These are phyloP conservation scores for Monosporascus sp. DNA, from an alignment of 2,329 filamentous ascomycete species.

Conservation along the genomic window DNA sequence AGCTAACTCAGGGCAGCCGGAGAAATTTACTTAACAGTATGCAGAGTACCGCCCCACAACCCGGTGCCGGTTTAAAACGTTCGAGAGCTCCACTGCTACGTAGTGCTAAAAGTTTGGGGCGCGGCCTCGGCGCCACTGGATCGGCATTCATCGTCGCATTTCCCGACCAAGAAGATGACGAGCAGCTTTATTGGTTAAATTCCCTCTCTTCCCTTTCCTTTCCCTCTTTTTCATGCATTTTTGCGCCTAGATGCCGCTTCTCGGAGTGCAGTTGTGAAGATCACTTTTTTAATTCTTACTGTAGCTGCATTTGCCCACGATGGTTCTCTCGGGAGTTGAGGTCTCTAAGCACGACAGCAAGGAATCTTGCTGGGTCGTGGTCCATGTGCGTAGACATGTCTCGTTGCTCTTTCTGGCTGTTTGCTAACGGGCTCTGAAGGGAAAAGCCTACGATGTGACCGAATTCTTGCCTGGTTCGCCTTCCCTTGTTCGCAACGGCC, in stretches of 20 bases:
- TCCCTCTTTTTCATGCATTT: neutral
- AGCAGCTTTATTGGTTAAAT: neutral
- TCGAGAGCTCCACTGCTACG: too few relatives aligned
- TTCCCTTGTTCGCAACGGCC: neutral
- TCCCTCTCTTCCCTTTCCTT: neutral
- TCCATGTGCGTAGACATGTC: constrained; percentile 52
- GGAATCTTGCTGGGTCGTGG: constrained; percentile 88
- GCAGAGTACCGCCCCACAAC: too few relatives aligned
- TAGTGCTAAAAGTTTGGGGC: too few relatives aligned
- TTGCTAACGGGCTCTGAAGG: constrained; percentile 31
- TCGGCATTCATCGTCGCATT: too few relatives aligned
- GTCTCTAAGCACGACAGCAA: constrained; percentile 68
- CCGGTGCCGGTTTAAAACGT: too few relatives aligned
- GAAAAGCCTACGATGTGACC: constrained; percentile 84
- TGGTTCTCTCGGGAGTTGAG: constrained; percentile 46
- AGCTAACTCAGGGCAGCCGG: too few relatives aligned
- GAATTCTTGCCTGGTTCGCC: constrained; percentile 67
- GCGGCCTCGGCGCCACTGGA: too few relatives aligned
- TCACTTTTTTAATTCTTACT: neutral
- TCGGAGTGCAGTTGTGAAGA: neutral
- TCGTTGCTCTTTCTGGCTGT: neutral
- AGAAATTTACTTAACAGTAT: too few relatives aligned
- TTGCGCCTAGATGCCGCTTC: neutral
- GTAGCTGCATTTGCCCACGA: constrained; percentile 14
- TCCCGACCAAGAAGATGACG: too few relatives aligned